Evolutionary conservation across 1,139 yeast genomes (phyloP), one percentile per base, ranked within the genome.

Genomic region (Diutina neorugosa): DNA sequence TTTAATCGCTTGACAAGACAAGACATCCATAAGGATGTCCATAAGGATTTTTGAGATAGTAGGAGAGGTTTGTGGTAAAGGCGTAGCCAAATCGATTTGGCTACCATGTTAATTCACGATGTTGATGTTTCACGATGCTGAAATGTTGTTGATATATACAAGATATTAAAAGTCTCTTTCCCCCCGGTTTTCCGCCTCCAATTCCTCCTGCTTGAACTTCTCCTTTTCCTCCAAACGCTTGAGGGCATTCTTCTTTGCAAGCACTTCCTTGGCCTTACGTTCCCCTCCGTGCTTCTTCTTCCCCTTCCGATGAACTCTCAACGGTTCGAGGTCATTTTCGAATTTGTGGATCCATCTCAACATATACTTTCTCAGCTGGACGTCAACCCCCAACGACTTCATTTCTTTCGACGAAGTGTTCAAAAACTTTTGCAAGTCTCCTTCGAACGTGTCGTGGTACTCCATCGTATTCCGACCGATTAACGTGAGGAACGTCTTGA

Each of bases 211-310:
- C 40, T 46, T 46, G 31, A 27, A 46, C 42, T 21, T 23, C 21
- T 51, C 52, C 42, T 43, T 25, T 12, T 51, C 52, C 37, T 51
- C 52, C 42, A 51, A 27, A 11, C 52, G 25, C 16, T 72, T 48
- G 59, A 82, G 76, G n/a, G 88, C 86, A 54, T 74, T 71, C 71
- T 81, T 76, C 66, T 81, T 83, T 19, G 96, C 96, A 55, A 77
- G 69, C 53, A 79, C 82, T 49, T 85, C 83, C 63, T 77, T 80
- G 56, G 86, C 77, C 61, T 84, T 86, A 66, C 96, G 80, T 69
- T 90, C 96, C 64, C 97, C 96, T 44, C 97, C 97, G 61, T 81
- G 74, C 78, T 83, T 83, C 78, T 90, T 91, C 69, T 73, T 78
- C 16, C 94, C 90, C 59, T 74, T 68, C 61, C 78, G 78, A 60